Evolutionary conservation across 805 yeast genomes (phyloP), one percentile per base, ranked within the genome.

Genomic region (Naumovozyma castellii): DNA sequence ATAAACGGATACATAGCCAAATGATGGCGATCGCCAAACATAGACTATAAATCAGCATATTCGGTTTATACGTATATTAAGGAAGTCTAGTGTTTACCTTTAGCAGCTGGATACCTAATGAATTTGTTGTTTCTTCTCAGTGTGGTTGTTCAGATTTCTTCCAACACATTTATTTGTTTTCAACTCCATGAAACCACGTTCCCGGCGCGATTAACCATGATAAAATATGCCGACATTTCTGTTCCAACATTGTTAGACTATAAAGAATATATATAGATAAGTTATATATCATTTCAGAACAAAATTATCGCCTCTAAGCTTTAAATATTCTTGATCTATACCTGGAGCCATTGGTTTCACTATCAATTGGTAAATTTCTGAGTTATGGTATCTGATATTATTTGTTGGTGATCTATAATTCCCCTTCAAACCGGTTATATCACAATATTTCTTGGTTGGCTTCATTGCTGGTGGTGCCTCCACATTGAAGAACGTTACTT

Each of bases 301-400:
- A 14, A 88, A 86, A 57, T 90, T 84, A 31, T 95, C 97, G 39
- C 84, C 85, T 50, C 97, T 72, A 44, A 90, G 66, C 47, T 83
- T 83, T 54, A 90, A 67, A 57, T 87, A 90, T 60, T 87, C 94
- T 63, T 90, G 97, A 61, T 90, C 97, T 20, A 83, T 82, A 18
- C 96, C 95, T 2, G 94, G 84, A 1, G 87, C 80, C 78, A 90
- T 76, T 46, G 76, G 76, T 57, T 77, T 76, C 38, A 74, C 67
- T 28, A 85, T 81, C 28, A 81, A 68, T 36, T 80, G 84, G 59
- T 76, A 88, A 22, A 90, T 80, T 60, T 90, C 97, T 38, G 77
- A 77, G 57, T 90, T 81, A 60, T 84, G 78, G 59, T 78, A 90
- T 41, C 95, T 68, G 38, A 90, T 65, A 32, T 82, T 81, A 51